Base-by-base conservation (phyloP, 768 basidiomycete species). In the Tricholoma hemisulphureum region DNA sequence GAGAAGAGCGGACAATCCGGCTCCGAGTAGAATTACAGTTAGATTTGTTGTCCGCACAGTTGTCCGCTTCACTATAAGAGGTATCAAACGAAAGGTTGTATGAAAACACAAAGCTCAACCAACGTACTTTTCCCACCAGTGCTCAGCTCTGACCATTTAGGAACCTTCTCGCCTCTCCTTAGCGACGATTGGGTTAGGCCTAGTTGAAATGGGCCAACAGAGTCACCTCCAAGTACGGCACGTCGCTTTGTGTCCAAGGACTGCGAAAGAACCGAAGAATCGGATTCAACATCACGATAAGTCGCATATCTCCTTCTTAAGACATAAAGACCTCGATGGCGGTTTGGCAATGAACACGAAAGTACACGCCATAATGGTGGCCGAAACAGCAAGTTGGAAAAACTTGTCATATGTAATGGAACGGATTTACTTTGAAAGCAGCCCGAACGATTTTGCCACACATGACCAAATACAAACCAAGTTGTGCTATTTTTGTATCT, bases 61-160 rank as follows among this genome's bases (percentile, higher is more conserved):
- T 32, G 80, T 79, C 39, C 81, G 79, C 58, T 79, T 68, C 20
- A 83, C 81, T 83, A 58, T 6, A 46, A 49, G 46, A 23, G 37
- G 26, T 11, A 18, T 41, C 24, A 31, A 29, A 51, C 46, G 29
- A 9, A n/a, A 26, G 26, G 46, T 32, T 49, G 24, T 45, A 18
- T 53, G 48, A 41, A 49, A 34, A 53, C 45, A 51, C 31, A 26
- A 51, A 32, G 34, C 28, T 28, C 3, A n/a, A 49, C 10, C n/a
- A 6, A 68, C 73, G 59, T 66, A 87, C 93, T 85, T 81, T 94
- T 94, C 49, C 90, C 92, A 48, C 84, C 76, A 7, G 84, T 77
- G 65, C 80, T 88, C 53, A 94, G 73, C 66, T 94, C 88, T 26
- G 87, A 86, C 92, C 92, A 94, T 67, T 85, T 88, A 69, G 85